Conservation (phyloP, 2,329 filamentous ascomycete genomes). For the Aspergillus pseudoviridinutans region DNA sequence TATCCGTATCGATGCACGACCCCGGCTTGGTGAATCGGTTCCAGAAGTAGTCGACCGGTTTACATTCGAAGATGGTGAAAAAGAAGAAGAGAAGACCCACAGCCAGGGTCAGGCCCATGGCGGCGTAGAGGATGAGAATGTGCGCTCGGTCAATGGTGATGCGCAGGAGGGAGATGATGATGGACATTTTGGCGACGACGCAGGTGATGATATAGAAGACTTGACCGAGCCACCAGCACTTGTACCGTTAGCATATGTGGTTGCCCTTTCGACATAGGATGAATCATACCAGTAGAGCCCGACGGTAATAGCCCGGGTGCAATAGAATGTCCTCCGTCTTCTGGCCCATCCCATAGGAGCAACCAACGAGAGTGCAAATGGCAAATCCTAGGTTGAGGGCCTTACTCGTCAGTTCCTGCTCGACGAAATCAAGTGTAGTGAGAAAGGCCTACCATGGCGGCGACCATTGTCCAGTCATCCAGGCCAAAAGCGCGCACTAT, state of each 20-base stretch:
- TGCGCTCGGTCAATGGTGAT: constrained; percentile 46
- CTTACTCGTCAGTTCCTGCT: constrained; percentile 7
- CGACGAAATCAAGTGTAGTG: neutral
- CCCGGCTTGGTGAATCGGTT: constrained; percentile 25
- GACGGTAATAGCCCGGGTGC: constrained; percentile 16
- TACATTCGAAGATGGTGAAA: constrained; percentile 50
- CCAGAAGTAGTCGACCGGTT: constrained; percentile 49
- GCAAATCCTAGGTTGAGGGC: constrained; percentile 24
- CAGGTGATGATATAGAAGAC: constrained; percentile 48
- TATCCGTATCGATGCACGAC: constrained; percentile 40
- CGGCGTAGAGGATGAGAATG: constrained; percentile 42
- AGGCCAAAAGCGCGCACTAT: constrained; percentile 29
- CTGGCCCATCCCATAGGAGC: constrained; percentile 22
- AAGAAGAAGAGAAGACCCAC: constrained; percentile 49
- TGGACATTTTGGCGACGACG: constrained; percentile 46
- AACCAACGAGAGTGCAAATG: constrained; percentile 23
- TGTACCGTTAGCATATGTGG: neutral
- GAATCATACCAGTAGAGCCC: constrained; percentile 21
- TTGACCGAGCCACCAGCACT: constrained; percentile 50
- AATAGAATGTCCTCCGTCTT: constrained; percentile 15
- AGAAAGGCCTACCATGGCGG: constrained; percentile 12
- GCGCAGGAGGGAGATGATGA: constrained; percentile 50
- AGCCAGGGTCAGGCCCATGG: constrained; percentile 41
- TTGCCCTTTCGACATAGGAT: neutral
- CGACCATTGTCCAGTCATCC: constrained; percentile 20